phyloP scores from a whole-genome alignment of 75 land plant species.

The Pinus taeda region DNA sequence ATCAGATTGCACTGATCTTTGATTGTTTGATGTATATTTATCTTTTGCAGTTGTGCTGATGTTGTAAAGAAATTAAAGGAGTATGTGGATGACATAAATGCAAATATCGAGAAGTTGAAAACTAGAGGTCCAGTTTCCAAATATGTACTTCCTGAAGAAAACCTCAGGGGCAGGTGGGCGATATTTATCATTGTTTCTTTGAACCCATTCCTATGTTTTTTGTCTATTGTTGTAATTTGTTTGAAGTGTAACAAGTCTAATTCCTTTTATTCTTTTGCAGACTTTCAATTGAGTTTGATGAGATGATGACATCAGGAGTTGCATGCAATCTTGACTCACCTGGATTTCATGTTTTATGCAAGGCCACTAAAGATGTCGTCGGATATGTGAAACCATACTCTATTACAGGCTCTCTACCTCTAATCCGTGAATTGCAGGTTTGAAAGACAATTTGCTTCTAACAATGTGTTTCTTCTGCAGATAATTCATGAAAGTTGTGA shows the following conservation, averaged over 20 bases:
- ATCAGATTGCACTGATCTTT: not conserved
- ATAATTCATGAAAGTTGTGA: not conserved
- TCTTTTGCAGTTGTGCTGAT: slow-evolving; percentile 49
- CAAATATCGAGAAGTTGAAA: slow-evolving; percentile 73
- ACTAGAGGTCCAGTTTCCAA: slow-evolving; percentile 88
- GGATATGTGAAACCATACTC: slow-evolving; percentile 90
- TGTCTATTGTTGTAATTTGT: not conserved
- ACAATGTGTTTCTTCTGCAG: not conserved
- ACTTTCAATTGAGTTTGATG: slow-evolving; percentile 67
- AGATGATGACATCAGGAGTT: slow-evolving; percentile 67
- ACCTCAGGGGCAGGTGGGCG: slow-evolving; percentile 70
- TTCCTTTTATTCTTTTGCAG: slow-evolving; percentile 27
- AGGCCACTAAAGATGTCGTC: slow-evolving; percentile 82
- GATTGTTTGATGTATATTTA: not conserved
- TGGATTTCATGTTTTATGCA: slow-evolving; percentile 78
- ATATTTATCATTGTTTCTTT: not conserved
- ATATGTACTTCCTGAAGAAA: slow-evolving; percentile 79
- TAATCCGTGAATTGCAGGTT: slow-evolving; percentile 87
- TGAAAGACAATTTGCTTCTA: not conserved
- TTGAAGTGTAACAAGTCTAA: not conserved
- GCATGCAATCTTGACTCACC: slow-evolving; percentile 88
- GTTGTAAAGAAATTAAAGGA: slow-evolving; percentile 64
- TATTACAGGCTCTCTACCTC: slow-evolving; percentile 84
- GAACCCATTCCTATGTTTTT: slow-evolving; percentile 3
- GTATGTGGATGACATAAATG: slow-evolving; percentile 82